These are phyloP conservation scores for Juncus effusus DNA, from an alignment of 176 grass and related monocot genomes.

Conservation along the genomic window DNA sequence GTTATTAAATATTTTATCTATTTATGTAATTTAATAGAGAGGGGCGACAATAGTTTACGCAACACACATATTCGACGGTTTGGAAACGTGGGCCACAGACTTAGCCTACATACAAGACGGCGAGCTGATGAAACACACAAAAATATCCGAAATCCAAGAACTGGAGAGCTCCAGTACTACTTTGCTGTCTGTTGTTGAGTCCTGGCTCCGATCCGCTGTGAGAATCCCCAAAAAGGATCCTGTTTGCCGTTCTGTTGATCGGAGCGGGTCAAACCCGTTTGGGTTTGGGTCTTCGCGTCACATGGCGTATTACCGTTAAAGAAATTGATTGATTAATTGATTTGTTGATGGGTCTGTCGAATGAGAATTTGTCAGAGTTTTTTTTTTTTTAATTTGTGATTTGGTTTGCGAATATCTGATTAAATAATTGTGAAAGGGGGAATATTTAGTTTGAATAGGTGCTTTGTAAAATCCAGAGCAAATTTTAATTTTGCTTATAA, in stretches of 20 bases:
- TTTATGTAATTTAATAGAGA: slow-evolving; percentile 37
- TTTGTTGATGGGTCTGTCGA: no score
- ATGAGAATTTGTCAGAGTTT: no score
- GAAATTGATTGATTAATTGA: no score
- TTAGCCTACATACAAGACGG: slow-evolving; percentile 89
- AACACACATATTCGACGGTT: slow-evolving; percentile 86
- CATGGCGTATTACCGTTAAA: slow-evolving; percentile 95
- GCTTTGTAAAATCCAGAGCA: no score
- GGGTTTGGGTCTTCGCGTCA: slow-evolving; percentile 87
- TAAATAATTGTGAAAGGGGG: no score
- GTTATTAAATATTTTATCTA: not conserved
- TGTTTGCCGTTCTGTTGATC: slow-evolving; percentile 22
- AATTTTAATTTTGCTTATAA: no score
- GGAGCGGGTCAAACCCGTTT: slow-evolving; percentile 53
- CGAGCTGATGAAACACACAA: slow-evolving; percentile 52
- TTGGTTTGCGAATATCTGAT: no score
- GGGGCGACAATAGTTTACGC: slow-evolving; percentile 87
- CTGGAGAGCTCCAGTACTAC: slow-evolving; percentile 55
- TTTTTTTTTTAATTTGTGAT: no score
- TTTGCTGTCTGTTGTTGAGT: slow-evolving; percentile 77
- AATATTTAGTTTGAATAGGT: no score
- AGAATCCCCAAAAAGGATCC: slow-evolving; percentile 63
- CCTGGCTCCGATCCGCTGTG: slow-evolving; percentile 67
- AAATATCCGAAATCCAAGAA: slow-evolving; percentile 51
- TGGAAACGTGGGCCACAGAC: slow-evolving; percentile 79